Base-by-base conservation (phyloP, 208 protist species). In the Strigomonas galati region DNA sequence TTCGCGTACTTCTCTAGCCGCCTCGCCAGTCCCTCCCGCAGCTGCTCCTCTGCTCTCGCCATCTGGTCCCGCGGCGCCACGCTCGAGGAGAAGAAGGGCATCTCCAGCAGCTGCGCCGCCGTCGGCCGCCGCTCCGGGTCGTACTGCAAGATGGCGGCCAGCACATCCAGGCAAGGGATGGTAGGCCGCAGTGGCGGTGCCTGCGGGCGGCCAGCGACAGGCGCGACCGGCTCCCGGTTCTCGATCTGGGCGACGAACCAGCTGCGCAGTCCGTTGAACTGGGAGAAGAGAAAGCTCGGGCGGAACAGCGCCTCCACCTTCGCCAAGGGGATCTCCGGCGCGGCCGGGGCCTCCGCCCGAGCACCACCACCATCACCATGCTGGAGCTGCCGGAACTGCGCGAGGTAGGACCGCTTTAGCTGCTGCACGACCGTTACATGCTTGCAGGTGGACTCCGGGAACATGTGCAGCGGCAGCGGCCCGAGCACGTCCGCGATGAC, bases 241-340 rank as follows among this genome's bases (percentile, higher is more conserved):
- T 90, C 73, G 28, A 87, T 56, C 28, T 81, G 75, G 15, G 76
- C 76, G 40, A 74, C 68, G 60, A 95, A 95, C 85, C 87, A 93
- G 35, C 65, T 49, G 9, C 72, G 68, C 57, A 95, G 91, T 15
- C 89, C 89, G 57, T 71, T 46, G 58, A 80, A 95, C 64, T 86
- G 69, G 23, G 68, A 56, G 67, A 69, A 92, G 5, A 86, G 65
- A 51, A 89, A 79, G 67, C 86, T 91, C 6, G 76, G 72, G 51
- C 72, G 40, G 65, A 95, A 95, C 51, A 95, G 67, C 12, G 78
- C 62, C 52, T 78, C 67, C 69, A 84, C 54, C 67, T 35, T 68
- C 1, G 59, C 64, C 58, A 70, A 67, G 44, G 72, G 68, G 24
- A 59, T 12, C 4, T 56, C 63, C 43, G 65, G 66, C 17, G 17